These are phyloP conservation scores for Fusarium sp. DNA, from an alignment of 2,329 filamentous ascomycete genomes.

Conservation along the genomic window DNA sequence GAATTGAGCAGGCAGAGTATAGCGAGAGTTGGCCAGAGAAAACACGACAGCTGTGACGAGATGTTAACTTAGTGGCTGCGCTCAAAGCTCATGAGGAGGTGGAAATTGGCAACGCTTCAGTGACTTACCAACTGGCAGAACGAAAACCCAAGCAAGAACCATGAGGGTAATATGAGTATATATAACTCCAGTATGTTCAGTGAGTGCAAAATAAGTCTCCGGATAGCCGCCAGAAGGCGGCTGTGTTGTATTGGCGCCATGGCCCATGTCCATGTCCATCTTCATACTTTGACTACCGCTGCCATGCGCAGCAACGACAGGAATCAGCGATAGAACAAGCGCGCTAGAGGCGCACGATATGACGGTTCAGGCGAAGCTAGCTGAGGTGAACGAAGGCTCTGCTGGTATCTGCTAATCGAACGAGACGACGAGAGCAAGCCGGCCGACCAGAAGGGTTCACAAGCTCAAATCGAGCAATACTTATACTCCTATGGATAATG, in stretches of 20 bases:
- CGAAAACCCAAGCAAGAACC: constrained; percentile 76
- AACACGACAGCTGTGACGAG: constrained; percentile 77
- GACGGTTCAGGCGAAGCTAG: background rate
- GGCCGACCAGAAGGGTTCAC: background rate
- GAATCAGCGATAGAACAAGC: constrained; percentile 29
- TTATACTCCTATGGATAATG: constrained; percentile 1
- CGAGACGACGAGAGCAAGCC: background rate
- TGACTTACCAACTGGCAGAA: constrained; percentile 76
- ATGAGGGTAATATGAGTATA: constrained; percentile 78
- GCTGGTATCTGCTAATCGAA: background rate
- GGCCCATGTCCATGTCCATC: constrained; percentile 20
- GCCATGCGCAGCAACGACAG: constrained; percentile 38
- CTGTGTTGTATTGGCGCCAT: constrained; percentile 30
- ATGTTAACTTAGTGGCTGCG: constrained; percentile 19
- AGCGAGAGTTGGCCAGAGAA: constrained; percentile 81
- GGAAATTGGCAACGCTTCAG: background rate
- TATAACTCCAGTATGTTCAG: constrained; percentile 66
- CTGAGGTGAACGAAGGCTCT: background rate
- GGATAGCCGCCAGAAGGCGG: constrained; percentile 50
- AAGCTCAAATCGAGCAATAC: constrained; percentile 1
- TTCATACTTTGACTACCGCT: constrained; percentile 28
- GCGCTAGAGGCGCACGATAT: background rate
- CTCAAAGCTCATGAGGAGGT: background rate
- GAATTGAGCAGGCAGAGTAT: constrained; percentile 76
- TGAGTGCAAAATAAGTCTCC: constrained; percentile 69